phyloP scores from a whole-genome alignment of 306 rosid genomes.

The Carpinus viminea region DNA sequence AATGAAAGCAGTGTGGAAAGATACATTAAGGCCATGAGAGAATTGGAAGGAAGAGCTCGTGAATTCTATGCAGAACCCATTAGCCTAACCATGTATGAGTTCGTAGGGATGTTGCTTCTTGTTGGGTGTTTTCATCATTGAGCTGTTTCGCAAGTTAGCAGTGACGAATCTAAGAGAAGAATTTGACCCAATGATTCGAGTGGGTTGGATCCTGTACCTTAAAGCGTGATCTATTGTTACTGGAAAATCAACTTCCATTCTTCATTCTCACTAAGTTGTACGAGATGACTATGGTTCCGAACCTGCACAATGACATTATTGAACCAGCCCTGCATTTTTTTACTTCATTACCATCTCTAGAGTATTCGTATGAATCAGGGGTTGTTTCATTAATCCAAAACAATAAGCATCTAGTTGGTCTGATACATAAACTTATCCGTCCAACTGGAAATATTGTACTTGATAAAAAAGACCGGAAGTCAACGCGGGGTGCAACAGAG shows the following conservation, averaged over 20 bases:
- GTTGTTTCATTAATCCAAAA: no score
- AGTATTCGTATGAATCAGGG: no score
- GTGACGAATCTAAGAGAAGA: accelerated
- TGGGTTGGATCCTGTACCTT: accelerated
- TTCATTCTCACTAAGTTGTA: not conserved
- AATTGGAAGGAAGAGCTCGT: not conserved
- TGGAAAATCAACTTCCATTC: not conserved
- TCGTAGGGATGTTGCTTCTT: not conserved
- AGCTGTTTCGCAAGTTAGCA: not conserved
- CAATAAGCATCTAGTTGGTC: no score
- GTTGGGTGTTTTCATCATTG: not conserved
- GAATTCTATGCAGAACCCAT: not conserved
- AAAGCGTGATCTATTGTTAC: not conserved
- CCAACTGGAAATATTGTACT: no score
- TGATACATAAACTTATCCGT: no score
- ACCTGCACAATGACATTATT: no score
- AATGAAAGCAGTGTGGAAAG: not conserved
- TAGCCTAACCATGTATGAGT: no score
- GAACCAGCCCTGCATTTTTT: no score
- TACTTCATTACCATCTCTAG: no score
- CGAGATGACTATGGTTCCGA: not conserved
- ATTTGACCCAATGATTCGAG: not conserved
- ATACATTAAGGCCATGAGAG: not conserved
- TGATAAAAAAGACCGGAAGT: no score
- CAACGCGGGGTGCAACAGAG: not conserved